These are phyloP conservation scores for Aphanocladium album DNA, from an alignment of 2,329 filamentous ascomycete species.

Conservation along the genomic window DNA sequence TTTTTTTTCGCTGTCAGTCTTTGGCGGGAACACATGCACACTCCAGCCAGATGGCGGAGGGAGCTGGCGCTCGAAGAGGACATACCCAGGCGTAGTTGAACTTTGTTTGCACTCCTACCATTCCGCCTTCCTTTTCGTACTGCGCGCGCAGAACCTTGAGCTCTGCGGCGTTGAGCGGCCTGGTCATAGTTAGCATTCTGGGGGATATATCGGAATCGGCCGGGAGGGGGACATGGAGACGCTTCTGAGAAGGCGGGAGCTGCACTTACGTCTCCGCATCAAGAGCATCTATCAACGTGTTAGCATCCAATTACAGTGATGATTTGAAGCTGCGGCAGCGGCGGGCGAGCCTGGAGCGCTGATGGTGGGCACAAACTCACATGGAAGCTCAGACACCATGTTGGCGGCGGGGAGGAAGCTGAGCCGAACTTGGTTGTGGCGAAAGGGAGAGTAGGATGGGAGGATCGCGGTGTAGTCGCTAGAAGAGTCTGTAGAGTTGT, in stretches of 20 bases:
- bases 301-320: background rate
- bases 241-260: background rate
- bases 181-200: conserved; percentile 32
- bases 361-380: conserved; percentile 28
- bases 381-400: conserved; percentile 46
- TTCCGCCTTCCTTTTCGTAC: conserved; percentile 96
- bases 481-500: background rate
- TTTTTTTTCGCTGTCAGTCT: too few relatives aligned
- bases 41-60: too few relatives aligned
- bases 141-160: conserved; percentile 88
- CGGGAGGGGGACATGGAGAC: background rate
- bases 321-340: background rate
- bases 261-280: conserved; percentile 82
- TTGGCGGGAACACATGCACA: too few relatives aligned
- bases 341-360: background rate
- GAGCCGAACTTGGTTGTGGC: background rate
- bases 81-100: conserved; percentile 99
- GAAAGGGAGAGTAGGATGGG: background rate
- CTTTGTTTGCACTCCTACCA: conserved; percentile 95
- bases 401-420: conserved; percentile 18
- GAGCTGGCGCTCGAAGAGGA: too few relatives aligned
- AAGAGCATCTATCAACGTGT: conserved; percentile 67
- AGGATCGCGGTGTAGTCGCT: background rate
- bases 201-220: conserved; percentile 1
- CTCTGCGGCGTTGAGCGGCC: conserved; percentile 85